These are phyloP conservation scores for Penicillium sp. DNA, from an alignment of 2,329 filamentous ascomycete genomes.

Conservation along the genomic window DNA sequence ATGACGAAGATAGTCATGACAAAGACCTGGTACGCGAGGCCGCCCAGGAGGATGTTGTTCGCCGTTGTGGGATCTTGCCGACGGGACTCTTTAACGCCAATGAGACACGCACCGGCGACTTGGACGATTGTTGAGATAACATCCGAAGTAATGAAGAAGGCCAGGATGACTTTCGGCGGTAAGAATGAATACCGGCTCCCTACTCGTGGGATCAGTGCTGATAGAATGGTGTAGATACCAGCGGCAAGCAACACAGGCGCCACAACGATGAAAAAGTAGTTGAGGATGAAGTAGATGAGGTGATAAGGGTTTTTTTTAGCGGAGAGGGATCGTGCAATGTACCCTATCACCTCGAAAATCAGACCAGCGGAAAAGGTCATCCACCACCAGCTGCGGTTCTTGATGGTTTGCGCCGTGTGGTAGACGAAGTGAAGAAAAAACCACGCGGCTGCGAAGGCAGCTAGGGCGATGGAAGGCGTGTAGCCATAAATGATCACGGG, in stretches of 20 bases:
- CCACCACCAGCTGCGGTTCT: slow-evolving; percentile 16
- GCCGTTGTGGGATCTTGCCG: background rate
- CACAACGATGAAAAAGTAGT: slow-evolving; percentile 17
- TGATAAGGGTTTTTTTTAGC: slow-evolving; percentile 12
- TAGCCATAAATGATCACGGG: slow-evolving; percentile 9
- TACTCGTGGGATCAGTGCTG: slow-evolving; percentile 10
- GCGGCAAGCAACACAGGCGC: slow-evolving; percentile 13
- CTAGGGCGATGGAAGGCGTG: slow-evolving; percentile 12
- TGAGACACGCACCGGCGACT: slow-evolving; percentile 9
- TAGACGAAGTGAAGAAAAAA: slow-evolving; percentile 13
- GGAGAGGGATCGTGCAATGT: slow-evolving; percentile 13
- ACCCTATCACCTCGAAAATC: slow-evolving; percentile 14
- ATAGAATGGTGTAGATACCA: slow-evolving; percentile 14
- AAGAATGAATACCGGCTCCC: slow-evolving; percentile 11
- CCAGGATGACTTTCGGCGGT: slow-evolving; percentile 8
- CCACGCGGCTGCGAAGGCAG: slow-evolving; percentile 13
- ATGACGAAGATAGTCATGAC: background rate
- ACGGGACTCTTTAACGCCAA: slow-evolving; percentile 10
- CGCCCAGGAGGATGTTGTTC: slow-evolving; percentile 1
- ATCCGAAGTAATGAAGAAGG: slow-evolving; percentile 16
- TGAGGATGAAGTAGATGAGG: slow-evolving; percentile 16
- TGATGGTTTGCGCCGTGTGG: slow-evolving; percentile 6
- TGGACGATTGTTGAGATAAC: slow-evolving; percentile 16
- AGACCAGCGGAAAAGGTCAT: slow-evolving; percentile 12
- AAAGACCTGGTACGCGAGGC: background rate